Evolutionary conservation across 805 yeast species (phyloP).

Genomic region (Ogataea naganishii): DNA sequence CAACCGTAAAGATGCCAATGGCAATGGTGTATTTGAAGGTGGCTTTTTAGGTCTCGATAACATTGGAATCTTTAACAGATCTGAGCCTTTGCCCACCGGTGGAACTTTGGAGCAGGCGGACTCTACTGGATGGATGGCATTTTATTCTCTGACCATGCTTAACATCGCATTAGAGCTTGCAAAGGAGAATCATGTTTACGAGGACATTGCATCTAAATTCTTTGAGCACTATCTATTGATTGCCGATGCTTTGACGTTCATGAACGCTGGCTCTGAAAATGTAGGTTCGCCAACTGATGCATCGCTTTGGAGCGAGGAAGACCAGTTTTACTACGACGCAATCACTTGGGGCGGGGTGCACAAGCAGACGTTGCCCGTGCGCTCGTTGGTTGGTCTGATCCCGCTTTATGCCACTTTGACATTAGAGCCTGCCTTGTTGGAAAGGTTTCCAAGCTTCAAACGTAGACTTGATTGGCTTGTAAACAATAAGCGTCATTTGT

Average conservation of each 20-base stretch:
- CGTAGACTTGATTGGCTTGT: slow-evolving; percentile 80
- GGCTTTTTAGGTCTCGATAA: slow-evolving; percentile 91
- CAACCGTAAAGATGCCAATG: slow-evolving; percentile 77
- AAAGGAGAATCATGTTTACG: slow-evolving; percentile 76
- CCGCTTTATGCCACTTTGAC: slow-evolving; percentile 88
- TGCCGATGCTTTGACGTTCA: slow-evolving; percentile 88
- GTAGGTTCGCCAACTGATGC: slow-evolving; percentile 32
- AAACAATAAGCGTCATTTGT: slow-evolving; percentile 56
- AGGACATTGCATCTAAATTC: slow-evolving; percentile 88
- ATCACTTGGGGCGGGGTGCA: slow-evolving; percentile 70
- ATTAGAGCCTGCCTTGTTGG: slow-evolving; percentile 73
- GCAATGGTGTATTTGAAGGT: slow-evolving; percentile 87
- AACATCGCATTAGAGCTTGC: slow-evolving; percentile 89
- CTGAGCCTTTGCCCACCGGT: slow-evolving; percentile 90
- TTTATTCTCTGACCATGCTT: slow-evolving; percentile 82
- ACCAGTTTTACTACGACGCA: slow-evolving; percentile 84
- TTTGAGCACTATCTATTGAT: slow-evolving; percentile 87
- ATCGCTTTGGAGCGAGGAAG: slow-evolving; percentile 85
- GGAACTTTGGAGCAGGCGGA: slow-evolving; percentile 89
- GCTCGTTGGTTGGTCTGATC: slow-evolving; percentile 85
- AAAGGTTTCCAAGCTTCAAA: slow-evolving; percentile 73
- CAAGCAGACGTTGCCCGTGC: slow-evolving; percentile 66
- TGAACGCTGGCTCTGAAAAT: slow-evolving; percentile 29
- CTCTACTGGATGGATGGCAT: slow-evolving; percentile 97
- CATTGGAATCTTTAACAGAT: slow-evolving; percentile 86